These are phyloP conservation scores for Boeremia exigua DNA, from an alignment of 2,329 filamentous ascomycete species.

Conservation along the genomic window DNA sequence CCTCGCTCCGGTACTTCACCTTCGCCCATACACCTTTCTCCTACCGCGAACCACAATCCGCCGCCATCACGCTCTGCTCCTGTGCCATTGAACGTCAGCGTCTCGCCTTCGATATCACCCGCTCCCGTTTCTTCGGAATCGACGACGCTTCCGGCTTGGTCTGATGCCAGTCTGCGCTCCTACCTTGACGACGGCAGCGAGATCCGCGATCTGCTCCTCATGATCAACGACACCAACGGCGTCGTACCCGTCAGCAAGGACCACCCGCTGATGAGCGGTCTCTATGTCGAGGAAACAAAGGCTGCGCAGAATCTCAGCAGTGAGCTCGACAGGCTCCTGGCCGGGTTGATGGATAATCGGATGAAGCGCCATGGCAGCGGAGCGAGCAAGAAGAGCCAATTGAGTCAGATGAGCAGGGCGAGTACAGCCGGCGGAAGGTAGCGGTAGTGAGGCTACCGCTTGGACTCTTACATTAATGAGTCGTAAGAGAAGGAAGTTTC, in stretches of 20 bases:
- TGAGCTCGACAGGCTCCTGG: constrained; percentile 86
- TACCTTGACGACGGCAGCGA: constrained; percentile 92
- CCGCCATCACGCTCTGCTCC: constrained; percentile 49
- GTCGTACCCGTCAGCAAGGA: constrained; percentile 80
- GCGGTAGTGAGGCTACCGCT: background rate
- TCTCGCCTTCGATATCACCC: constrained; percentile 27
- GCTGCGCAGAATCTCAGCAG: constrained; percentile 86
- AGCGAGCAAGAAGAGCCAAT: constrained; percentile 10
- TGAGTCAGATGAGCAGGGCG: constrained; percentile 4
- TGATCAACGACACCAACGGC: constrained; percentile 91
- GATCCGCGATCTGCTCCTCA: constrained; percentile 85
- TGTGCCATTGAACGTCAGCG: constrained; percentile 24
- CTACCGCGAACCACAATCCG: constrained; percentile 25
- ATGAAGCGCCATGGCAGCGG: constrained; percentile 24
- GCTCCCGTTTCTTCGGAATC: constrained; percentile 49
- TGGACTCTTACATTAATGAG: background rate
- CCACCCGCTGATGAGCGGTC: constrained; percentile 78
- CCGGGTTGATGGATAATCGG: constrained; percentile 71
- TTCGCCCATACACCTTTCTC: constrained; percentile 33
- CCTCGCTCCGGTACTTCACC: constrained; percentile 26
- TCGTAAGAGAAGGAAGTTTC: background rate
- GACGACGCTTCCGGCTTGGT: constrained; percentile 74
- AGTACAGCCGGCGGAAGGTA: constrained; percentile 1
- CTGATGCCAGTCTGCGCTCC: constrained; percentile 80
- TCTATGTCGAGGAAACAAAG: constrained; percentile 88